Conservation (phyloP, 148 eudicot species). For the Chenopodium suecicum region DNA sequence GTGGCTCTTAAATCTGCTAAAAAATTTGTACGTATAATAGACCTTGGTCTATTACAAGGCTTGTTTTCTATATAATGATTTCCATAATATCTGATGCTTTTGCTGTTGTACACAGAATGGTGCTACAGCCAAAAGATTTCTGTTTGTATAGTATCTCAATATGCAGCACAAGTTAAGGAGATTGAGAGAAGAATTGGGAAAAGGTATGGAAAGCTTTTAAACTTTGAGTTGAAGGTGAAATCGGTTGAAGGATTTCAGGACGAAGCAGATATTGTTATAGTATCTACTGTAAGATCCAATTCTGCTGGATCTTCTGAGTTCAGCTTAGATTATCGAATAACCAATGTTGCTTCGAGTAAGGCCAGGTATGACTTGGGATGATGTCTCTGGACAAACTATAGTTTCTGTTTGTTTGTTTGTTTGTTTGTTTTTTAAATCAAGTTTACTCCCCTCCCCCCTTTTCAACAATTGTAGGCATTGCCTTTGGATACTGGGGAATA, state of each 20-base stretch:
- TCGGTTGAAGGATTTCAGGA: slow-evolving; percentile 50
- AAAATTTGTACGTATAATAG: no score
- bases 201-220: slow-evolving; percentile 24
- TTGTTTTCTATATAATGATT: not conserved
- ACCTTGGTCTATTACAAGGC: not conserved
- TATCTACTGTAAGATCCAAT: slow-evolving; percentile 53
- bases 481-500: slow-evolving; percentile 62
- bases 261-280: slow-evolving; percentile 55
- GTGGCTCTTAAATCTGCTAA: not conserved
- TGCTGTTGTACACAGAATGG: slow-evolving; percentile 33
- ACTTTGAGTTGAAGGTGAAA: slow-evolving; percentile 38
- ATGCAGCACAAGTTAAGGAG: slow-evolving; percentile 48
- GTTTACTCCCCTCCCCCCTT: not conserved
- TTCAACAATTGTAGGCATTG: slow-evolving; percentile 38
- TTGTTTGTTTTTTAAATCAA: not conserved
- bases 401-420: not conserved
- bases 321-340: slow-evolving; percentile 32
- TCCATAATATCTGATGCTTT: not conserved
- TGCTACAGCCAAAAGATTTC: slow-evolving; percentile 32
- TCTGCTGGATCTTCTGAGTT: slow-evolving; percentile 34
- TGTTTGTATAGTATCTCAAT: slow-evolving; percentile 52
- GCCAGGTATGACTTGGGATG: slow-evolving; percentile 47
- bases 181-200: slow-evolving; percentile 38
- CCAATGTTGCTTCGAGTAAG: slow-evolving; percentile 43
- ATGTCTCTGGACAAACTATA: not conserved